Evolutionary conservation across 2,329 filamentous ascomycete species (phyloP).

Genomic region (Neoscytalidium dimidiatum): DNA sequence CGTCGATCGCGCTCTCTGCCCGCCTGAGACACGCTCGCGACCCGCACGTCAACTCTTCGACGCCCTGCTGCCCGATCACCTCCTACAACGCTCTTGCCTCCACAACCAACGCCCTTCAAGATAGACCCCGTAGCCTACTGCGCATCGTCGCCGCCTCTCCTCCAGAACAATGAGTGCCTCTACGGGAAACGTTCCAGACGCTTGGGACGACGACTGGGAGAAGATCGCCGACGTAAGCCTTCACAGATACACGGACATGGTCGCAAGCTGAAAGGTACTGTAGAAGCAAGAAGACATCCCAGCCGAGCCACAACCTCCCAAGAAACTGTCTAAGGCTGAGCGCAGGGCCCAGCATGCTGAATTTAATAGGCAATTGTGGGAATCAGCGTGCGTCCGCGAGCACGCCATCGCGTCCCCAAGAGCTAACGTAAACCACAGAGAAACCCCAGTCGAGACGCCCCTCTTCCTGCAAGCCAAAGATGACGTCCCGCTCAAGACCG

Average conservation of each 20-base stretch:
- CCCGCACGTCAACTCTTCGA: conserved; percentile 7
- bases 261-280: conserved; percentile 20
- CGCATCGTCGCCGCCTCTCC: background rate
- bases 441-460: conserved; percentile 68
- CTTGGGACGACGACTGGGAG: conserved; percentile 95
- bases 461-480: conserved; percentile 72
- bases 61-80: background rate
- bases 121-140: background rate
- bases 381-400: conserved; percentile 69
- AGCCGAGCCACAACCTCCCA: conserved; percentile 40
- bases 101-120: background rate
- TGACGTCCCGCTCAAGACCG: conserved; percentile 64
- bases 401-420: conserved; percentile 20
- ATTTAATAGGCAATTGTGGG: conserved; percentile 83
- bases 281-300: conserved; percentile 41
- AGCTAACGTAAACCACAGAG: conserved; percentile 50
- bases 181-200: conserved; percentile 38
- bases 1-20: conserved; percentile 1
- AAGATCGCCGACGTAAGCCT: conserved; percentile 66
- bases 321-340: conserved; percentile 71
- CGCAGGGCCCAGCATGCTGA: conserved; percentile 78
- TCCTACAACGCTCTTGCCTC: background rate
- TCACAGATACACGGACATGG: background rate
- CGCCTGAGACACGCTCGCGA: conserved; percentile 7
- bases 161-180: background rate